Evolutionary conservation across 179 eudicot species (phyloP).

Genomic region (Actinidia chinensis): DNA sequence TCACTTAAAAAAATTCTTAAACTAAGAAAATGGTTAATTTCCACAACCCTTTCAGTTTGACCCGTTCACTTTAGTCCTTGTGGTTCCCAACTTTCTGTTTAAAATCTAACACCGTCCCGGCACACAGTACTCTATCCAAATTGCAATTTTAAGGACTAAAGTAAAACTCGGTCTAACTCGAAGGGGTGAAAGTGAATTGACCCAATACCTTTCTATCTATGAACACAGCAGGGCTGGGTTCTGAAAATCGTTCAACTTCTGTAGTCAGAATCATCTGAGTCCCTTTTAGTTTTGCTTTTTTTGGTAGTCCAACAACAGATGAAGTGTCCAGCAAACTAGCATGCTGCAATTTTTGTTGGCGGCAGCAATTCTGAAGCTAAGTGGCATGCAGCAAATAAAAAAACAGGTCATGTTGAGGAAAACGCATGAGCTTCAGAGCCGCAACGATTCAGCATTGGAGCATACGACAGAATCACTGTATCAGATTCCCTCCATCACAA

Average conservation of each 20-base stretch:
- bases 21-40: too few species aligned
- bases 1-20: too few species aligned
- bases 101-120: too few species aligned
- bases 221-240: constrained; percentile 56
- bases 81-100: too few species aligned
- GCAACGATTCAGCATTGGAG: constrained; percentile 67
- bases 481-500: constrained; percentile 47
- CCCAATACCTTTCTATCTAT: constrained; percentile 31
- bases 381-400: constrained; percentile 60
- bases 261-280: constrained; percentile 51
- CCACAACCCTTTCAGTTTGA: too few species aligned
- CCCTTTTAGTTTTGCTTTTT: constrained; percentile 67
- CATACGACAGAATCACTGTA: constrained; percentile 48
- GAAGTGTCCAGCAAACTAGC: constrained; percentile 57
- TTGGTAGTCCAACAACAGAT: constrained; percentile 73
- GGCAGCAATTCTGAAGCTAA: constrained; percentile 56
- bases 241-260: constrained; percentile 42
- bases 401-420: constrained; percentile 63
- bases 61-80: too few species aligned
- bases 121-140: too few species aligned
- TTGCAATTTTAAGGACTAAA: too few species aligned
- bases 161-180: too few species aligned
- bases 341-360: constrained; percentile 50
- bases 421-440: constrained; percentile 81
- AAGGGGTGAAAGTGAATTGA: too few species aligned